These are phyloP conservation scores for Chalciporus pseudorubinellus DNA, from an alignment of 768 basidiomycete species.

Conservation along the genomic window DNA sequence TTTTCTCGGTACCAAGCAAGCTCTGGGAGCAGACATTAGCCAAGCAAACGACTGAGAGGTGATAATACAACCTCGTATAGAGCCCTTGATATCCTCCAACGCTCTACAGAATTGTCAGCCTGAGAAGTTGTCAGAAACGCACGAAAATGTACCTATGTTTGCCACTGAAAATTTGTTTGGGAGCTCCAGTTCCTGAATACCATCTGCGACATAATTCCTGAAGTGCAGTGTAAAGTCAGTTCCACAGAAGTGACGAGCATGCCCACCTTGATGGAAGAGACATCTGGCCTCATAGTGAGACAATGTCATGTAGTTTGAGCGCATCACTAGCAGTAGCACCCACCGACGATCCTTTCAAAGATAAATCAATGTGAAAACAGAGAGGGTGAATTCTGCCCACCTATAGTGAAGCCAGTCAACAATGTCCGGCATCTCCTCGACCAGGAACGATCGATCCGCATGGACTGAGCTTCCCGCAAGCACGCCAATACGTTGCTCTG, in stretches of 20 bases:
- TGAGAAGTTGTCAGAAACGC: background rate
- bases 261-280: slow-evolving; percentile 78
- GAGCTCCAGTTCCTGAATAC: slow-evolving; percentile 45
- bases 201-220: slow-evolving; percentile 76
- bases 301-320: background rate
- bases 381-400: slow-evolving; percentile 32
- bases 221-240: background rate
- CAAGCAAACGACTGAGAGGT: background rate
- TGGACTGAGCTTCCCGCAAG: slow-evolving; percentile 91
- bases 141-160: slow-evolving; percentile 55
- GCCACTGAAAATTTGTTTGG: slow-evolving; percentile 32
- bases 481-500: slow-evolving; percentile 55
- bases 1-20: slow-evolving; percentile 76
- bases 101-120: slow-evolving; percentile 48
- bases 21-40: slow-evolving; percentile 42
- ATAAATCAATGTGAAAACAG: background rate
- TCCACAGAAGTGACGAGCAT: background rate
- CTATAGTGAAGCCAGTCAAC: slow-evolving; percentile 81
- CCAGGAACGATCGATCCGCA: slow-evolving; percentile 70
- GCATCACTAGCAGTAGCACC: slow-evolving; percentile 25
- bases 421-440: slow-evolving; percentile 77
- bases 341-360: slow-evolving; percentile 62
- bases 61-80: slow-evolving; percentile 58
- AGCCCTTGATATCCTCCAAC: slow-evolving; percentile 74
- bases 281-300: slow-evolving; percentile 46